Evolutionary conservation across 2,329 filamentous ascomycete species (phyloP).

Genomic region (Magnaporthiopsis poae): DNA sequence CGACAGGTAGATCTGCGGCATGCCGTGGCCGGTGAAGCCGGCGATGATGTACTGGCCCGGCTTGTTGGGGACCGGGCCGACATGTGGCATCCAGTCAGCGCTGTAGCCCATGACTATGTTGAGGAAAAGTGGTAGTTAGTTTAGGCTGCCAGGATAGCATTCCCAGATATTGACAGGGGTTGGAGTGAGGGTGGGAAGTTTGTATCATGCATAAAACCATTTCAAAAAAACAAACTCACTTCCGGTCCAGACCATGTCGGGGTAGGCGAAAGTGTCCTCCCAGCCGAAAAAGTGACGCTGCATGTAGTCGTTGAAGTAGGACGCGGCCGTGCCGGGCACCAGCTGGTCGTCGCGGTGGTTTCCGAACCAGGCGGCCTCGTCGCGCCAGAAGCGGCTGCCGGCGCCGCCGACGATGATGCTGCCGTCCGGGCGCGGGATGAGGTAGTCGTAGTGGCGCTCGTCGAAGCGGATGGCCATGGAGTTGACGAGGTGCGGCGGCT

Average conservation of each 20-base stretch:
- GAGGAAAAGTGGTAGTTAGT: conserved; percentile 7
- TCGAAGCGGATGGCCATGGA: conserved; percentile 19
- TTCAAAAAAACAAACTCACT: conserved; percentile 12
- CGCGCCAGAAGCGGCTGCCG: conserved; percentile 21
- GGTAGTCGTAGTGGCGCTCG: conserved; percentile 23
- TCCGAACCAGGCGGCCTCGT: conserved; percentile 32
- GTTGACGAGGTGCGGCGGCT: conserved; percentile 4
- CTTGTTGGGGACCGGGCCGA: conserved; percentile 32
- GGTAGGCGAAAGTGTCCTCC: conserved; percentile 30
- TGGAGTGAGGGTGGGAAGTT: too few species aligned
- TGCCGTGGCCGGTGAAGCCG: conserved; percentile 43
- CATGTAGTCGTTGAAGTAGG: conserved; percentile 40
- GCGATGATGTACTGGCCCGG: conserved; percentile 33
- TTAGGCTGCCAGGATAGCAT: too few species aligned
- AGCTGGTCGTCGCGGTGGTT: conserved; percentile 34
- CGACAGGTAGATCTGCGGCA: conserved; percentile 34
- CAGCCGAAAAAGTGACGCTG: conserved; percentile 37
- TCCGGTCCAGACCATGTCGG: conserved; percentile 25
- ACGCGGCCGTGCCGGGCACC: conserved; percentile 28
- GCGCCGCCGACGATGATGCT: conserved; percentile 31
- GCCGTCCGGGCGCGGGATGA: conserved; percentile 34
- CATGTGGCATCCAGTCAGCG: conserved; percentile 30
- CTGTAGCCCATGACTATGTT: conserved; percentile 32
- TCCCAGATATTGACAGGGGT: too few species aligned
- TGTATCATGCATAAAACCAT: too few species aligned